Percentiles rank a stretch among this genome's conserved stretches.
Evolutionary conservation across 2,329 filamentous ascomycete species (phyloP).

Genomic region (Colletotrichum somersetense): DNA sequence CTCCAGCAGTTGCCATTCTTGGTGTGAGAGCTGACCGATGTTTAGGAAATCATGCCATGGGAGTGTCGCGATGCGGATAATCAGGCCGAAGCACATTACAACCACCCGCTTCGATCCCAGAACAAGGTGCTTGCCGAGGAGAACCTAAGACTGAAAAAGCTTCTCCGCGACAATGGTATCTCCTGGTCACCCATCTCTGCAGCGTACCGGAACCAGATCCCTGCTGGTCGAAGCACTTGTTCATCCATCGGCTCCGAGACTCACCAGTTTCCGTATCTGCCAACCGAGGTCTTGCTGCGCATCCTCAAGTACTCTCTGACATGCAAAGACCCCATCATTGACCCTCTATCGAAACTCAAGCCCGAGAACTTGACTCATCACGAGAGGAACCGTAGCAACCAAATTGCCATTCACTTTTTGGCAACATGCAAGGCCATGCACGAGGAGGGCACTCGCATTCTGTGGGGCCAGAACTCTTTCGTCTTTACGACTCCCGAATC

Average conservation of each 20-base stretch:
- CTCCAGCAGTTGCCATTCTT: not conserved
- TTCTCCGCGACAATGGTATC: constrained; percentile 65
- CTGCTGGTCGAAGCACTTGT: constrained; percentile 47
- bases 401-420: constrained; percentile 67
- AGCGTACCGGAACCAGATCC: constrained; percentile 45
- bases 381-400: constrained; percentile 59
- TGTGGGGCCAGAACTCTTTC: constrained; percentile 67
- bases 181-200: constrained; percentile 60
- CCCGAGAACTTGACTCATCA: constrained; percentile 57
- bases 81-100: constrained; percentile 61
- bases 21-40: constrained; percentile 18
- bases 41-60: constrained; percentile 56
- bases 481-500: constrained; percentile 66
- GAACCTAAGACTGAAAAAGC: constrained; percentile 63
- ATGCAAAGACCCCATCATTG: constrained; percentile 63
- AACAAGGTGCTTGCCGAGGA: constrained; percentile 62
- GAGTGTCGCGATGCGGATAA: constrained; percentile 67
- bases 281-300: constrained; percentile 65
- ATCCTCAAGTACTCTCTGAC: constrained; percentile 66
- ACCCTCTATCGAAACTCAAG: constrained; percentile 62
- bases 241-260: constrained; percentile 36
- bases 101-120: constrained; percentile 61
- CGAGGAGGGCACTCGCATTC: constrained; percentile 61
- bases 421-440: constrained; percentile 64
- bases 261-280: constrained; percentile 57